phyloP scores from a whole-genome alignment of 306 rosid species.

The Rubus parviflorus region DNA sequence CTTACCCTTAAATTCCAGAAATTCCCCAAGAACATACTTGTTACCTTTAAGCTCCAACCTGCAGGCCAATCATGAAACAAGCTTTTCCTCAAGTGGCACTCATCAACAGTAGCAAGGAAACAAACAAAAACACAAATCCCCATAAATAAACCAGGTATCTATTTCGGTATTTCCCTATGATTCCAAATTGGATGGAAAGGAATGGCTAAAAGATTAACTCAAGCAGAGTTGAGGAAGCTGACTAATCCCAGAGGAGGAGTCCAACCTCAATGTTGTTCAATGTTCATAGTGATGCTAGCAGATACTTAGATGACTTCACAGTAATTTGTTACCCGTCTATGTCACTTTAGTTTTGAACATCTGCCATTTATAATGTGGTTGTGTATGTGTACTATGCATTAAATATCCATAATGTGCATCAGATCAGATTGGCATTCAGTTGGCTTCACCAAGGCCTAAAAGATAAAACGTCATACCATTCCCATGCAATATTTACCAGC shows the following conservation, averaged over 20 bases:
- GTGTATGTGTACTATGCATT: background rate
- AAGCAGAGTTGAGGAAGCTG: background rate
- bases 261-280: background rate
- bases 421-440: background rate
- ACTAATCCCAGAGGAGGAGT: background rate
- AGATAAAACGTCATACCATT: background rate
- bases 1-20: slow-evolving; percentile 89
- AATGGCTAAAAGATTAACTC: background rate
- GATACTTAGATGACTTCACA: background rate
- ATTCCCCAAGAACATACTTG: slow-evolving; percentile 79
- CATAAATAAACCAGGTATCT: background rate
- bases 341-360: background rate
- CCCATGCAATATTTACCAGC: slow-evolving; percentile 9
- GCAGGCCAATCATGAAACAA: slow-evolving; percentile 28
- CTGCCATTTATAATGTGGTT: background rate
- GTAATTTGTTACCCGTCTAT: background rate
- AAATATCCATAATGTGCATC: background rate
- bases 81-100: background rate
- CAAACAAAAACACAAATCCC: background rate
- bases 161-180: background rate
- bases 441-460: background rate
- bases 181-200: background rate
- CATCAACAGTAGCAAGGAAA: background rate
- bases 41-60: slow-evolving; percentile 85
- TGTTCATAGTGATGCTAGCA: background rate